phyloP scores from a whole-genome alignment of 139 green algal genomes.

The Desmodesmus armatus region DNA sequence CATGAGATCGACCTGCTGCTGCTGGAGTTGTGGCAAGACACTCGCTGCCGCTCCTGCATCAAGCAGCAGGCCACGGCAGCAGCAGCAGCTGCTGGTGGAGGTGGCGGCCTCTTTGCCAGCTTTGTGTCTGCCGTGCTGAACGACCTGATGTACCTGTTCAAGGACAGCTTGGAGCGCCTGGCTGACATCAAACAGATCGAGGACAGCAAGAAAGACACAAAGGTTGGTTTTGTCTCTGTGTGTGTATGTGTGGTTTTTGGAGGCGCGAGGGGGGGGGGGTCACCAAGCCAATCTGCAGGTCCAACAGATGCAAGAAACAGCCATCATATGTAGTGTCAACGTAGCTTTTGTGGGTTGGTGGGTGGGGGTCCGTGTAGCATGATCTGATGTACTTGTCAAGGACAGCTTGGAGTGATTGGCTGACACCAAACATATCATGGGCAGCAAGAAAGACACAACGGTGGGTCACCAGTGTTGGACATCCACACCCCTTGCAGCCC shows the following conservation, averaged over 20 bases:
- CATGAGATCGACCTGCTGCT: conserved; percentile 74
- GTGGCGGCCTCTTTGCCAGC: neutral
- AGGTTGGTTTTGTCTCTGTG: no score
- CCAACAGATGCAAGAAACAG: no score
- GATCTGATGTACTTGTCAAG: no score
- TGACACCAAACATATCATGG: conserved; percentile 81
- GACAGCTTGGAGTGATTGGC: no score
- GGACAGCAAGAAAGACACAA: conserved; percentile 59
- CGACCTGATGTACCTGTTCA: conserved; percentile 88
- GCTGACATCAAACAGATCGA: conserved; percentile 82
- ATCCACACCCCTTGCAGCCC: no score
- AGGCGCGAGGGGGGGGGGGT: no score
- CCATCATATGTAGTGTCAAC: no score
- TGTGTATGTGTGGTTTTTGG: neutral
- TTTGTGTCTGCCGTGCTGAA: conserved; percentile 71
- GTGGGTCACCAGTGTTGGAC: no score
- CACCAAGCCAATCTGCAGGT: no score
- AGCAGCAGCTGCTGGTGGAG: neutral
- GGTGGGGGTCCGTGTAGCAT: no score
- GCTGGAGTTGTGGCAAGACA: conserved; percentile 81
- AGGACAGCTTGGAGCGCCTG: conserved; percentile 77
- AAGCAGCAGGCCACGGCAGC: conserved; percentile 52
- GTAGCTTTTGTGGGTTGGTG: no score
- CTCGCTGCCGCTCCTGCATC: conserved; percentile 61
- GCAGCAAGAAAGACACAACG: conserved; percentile 58